Evolutionary conservation across 2,329 filamentous ascomycete genomes (phyloP).

Genomic region (Sodiomyces alkalinus): DNA sequence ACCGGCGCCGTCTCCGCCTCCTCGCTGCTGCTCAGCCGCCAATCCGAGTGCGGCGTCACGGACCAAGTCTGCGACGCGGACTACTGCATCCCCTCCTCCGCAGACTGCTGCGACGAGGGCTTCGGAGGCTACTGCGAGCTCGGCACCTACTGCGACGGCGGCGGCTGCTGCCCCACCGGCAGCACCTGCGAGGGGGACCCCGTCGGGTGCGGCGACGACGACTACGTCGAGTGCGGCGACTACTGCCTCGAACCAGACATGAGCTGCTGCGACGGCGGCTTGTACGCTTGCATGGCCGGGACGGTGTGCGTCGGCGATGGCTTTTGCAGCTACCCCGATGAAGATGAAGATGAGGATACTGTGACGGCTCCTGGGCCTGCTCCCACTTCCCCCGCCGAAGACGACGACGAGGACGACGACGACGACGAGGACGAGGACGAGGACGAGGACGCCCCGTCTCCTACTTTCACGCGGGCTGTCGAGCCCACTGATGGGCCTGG

Average conservation of each 20-base stretch:
- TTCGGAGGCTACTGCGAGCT: slow-evolving; percentile 15
- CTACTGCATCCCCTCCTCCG: slow-evolving; percentile 15
- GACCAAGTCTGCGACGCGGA: background rate
- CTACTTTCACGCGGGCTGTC: background rate
- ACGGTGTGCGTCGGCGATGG: slow-evolving; percentile 1
- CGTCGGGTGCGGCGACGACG: slow-evolving; percentile 10
- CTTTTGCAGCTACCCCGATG: too few relatives aligned
- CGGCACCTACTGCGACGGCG: slow-evolving; percentile 13
- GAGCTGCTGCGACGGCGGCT: slow-evolving; percentile 7
- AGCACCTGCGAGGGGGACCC: slow-evolving; percentile 15
- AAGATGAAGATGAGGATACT: background rate
- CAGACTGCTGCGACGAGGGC: slow-evolving; percentile 15
- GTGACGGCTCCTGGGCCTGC: slow-evolving; percentile 3
- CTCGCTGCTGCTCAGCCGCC: too few relatives aligned
- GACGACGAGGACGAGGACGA: background rate
- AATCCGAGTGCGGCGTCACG: too few relatives aligned
- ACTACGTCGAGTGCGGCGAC: slow-evolving; percentile 15
- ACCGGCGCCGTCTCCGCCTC: too few relatives aligned
- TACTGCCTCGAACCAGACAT: slow-evolving; percentile 9
- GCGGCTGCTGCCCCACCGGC: slow-evolving; percentile 19
- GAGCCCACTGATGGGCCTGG: too few relatives aligned
- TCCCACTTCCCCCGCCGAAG: slow-evolving; percentile 1
- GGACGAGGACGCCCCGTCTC: background rate
- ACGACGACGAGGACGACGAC: slow-evolving; percentile 1
- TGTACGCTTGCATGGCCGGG: too few relatives aligned